Conservation (phyloP, 345 rosid species). For the Sapria himalayana region DNA sequence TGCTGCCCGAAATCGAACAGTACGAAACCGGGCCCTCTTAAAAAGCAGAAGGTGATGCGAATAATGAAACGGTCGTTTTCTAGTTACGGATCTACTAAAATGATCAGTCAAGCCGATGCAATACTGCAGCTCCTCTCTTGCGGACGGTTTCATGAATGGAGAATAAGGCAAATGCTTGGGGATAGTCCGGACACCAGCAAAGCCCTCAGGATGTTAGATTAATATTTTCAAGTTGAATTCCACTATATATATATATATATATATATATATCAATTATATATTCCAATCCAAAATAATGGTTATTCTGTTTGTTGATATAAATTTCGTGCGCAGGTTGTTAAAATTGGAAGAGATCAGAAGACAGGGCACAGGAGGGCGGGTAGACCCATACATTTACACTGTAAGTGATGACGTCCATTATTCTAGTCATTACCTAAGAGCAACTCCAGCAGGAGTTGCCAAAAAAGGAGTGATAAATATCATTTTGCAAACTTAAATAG, state of each 20-base stretch:
- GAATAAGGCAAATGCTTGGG: conserved; percentile 55
- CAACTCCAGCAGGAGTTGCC: no score
- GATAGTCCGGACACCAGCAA: conserved; percentile 96
- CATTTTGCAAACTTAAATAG: no score
- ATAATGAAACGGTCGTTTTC: conserved; percentile 3
- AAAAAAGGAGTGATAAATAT: no score
- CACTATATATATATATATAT: no score
- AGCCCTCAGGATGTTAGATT: conserved; percentile 92
- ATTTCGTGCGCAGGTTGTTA: conserved; percentile 34
- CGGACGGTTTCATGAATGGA: conserved; percentile 42
- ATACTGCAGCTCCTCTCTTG: conserved; percentile 53
- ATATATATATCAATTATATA: no score
- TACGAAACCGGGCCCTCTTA: conserved; percentile 5
- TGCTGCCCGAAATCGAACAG: conserved; percentile 1
- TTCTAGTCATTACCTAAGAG: no score
- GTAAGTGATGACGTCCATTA: conserved; percentile 15
- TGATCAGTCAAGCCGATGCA: conserved; percentile 47
- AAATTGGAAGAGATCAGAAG: conserved; percentile 45
- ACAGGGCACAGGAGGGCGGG: conserved; percentile 63
- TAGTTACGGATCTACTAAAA: conserved; percentile 16
- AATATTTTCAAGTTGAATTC: no score
- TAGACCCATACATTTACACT: conserved; percentile 60
- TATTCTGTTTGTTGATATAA: no score
- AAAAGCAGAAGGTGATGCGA: conserved; percentile 13
- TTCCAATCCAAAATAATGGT: no score